Evolutionary conservation across 768 basidiomycete species (phyloP).

Genomic region (Pisolithus microcarpus): DNA sequence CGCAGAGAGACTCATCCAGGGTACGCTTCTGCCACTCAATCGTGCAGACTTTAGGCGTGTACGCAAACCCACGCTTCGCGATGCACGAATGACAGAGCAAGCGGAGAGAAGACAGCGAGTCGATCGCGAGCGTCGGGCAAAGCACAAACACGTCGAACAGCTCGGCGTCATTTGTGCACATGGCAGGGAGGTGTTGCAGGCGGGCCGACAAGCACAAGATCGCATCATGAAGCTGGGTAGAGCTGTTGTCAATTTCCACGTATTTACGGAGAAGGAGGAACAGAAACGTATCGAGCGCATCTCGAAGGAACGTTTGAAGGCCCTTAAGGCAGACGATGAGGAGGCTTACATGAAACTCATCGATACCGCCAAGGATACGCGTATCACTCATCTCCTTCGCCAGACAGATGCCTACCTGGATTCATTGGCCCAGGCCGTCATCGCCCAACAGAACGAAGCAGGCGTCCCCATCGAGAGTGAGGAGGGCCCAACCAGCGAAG

Average conservation of each 20-base stretch:
- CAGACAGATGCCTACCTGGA: slow-evolving; percentile 96
- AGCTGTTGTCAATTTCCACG: slow-evolving; percentile 78
- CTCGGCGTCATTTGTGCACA: slow-evolving; percentile 81
- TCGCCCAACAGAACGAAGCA: slow-evolving; percentile 80
- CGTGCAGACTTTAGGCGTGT: slow-evolving; percentile 84
- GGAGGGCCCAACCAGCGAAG: slow-evolving; percentile 74
- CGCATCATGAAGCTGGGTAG: slow-evolving; percentile 61
- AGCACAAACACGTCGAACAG: slow-evolving; percentile 94
- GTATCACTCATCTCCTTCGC: slow-evolving; percentile 90
- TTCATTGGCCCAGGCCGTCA: slow-evolving; percentile 88
- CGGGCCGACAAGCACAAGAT: slow-evolving; percentile 57
- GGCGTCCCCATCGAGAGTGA: slow-evolving; percentile 52
- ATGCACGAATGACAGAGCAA: slow-evolving; percentile 83
- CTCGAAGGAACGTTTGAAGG: slow-evolving; percentile 95
- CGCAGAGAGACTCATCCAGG: slow-evolving; percentile 81
- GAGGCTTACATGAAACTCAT: slow-evolving; percentile 99
- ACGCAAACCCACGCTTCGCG: slow-evolving; percentile 80
- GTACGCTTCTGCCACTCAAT: slow-evolving; percentile 83
- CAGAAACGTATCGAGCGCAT: slow-evolving; percentile 94
- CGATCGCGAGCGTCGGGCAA: slow-evolving; percentile 90
- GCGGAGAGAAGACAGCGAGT: slow-evolving; percentile 86
- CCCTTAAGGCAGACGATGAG: slow-evolving; percentile 96
- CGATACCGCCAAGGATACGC: slow-evolving; percentile 97
- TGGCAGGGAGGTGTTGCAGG: slow-evolving; percentile 65
- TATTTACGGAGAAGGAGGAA: slow-evolving; percentile 92